These are phyloP conservation scores for Darksidea phi DNA, from an alignment of 495 filamentous ascomycete species.

Conservation along the genomic window DNA sequence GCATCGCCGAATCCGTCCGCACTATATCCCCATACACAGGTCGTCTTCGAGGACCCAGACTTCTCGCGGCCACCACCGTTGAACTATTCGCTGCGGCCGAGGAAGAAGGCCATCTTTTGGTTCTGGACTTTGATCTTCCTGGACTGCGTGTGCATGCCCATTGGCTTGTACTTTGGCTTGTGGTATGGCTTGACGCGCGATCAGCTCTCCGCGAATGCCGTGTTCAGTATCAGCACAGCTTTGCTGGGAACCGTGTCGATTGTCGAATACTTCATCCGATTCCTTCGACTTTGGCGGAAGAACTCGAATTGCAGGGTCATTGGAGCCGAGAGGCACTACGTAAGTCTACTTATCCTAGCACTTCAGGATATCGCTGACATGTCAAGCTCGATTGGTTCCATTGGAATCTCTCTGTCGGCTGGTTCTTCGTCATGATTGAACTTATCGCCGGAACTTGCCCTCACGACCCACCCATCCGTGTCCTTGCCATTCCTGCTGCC, in stretches of 20 bases:
- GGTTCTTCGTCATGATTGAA: slow-evolving; percentile 50
- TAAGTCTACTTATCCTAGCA: slow-evolving; percentile 11
- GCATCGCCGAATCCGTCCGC: slow-evolving; percentile 13
- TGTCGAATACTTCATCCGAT: slow-evolving; percentile 55
- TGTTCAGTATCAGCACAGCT: slow-evolving; percentile 60
- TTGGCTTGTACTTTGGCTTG: slow-evolving; percentile 57
- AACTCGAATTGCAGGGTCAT: slow-evolving; percentile 54
- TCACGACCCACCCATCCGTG: slow-evolving; percentile 55
- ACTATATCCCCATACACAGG: slow-evolving; percentile 29
- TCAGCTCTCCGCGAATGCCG: slow-evolving; percentile 54
- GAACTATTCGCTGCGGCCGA: slow-evolving; percentile 55
- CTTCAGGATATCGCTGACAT: background rate
- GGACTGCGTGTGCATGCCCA: slow-evolving; percentile 55
- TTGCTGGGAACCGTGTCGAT: slow-evolving; percentile 59
- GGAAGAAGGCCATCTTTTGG: slow-evolving; percentile 55
- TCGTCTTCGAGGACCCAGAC: slow-evolving; percentile 35
- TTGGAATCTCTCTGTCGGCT: slow-evolving; percentile 59
- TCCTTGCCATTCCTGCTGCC: slow-evolving; percentile 57
- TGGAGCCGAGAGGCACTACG: slow-evolving; percentile 52
- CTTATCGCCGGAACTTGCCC: slow-evolving; percentile 58
- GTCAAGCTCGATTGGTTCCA: slow-evolving; percentile 61
- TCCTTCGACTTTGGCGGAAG: slow-evolving; percentile 45
- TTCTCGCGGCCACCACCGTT: slow-evolving; percentile 52
- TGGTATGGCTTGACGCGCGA: slow-evolving; percentile 52
- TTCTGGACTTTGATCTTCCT: slow-evolving; percentile 61